Base-by-base conservation (phyloP, 78 protist species). In the Dictyostelium citrinum region DNA sequence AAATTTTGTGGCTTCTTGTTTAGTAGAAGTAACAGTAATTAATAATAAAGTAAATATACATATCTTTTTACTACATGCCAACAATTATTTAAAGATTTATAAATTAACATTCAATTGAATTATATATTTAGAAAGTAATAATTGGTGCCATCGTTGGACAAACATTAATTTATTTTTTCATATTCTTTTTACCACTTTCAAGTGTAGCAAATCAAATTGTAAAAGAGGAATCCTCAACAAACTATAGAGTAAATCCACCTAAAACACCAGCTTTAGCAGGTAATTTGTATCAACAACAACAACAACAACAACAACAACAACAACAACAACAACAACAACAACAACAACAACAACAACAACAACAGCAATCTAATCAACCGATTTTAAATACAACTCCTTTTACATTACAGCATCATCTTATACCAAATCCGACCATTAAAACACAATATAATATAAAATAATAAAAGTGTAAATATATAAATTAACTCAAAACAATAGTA, bases 21-120 rank as follows among this genome's bases (percentile, higher is more conserved):
- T 80, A 45, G 22, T 55, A 1, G 84, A 80, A 45, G 61, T 80
- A 14, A 35, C 84, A 17, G 33, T 39, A 17, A 80, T 80, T 55
- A 49, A 67, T n/a, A 39, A 80, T 80, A 49, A 80, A 20, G 84
- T 80, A 75, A 75, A 8, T 41, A 39, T n/a, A n/a, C n/a, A n/a
- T n/a, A n/a, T n/a, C n/a, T n/a, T n/a, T n/a, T n/a, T n/a, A n/a
- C n/a, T n/a, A n/a, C n/a, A n/a, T n/a, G n/a, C n/a, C n/a, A n/a
- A n/a, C n/a, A n/a, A n/a, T n/a, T n/a, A n/a, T n/a, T n/a, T n/a
- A n/a, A n/a, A n/a, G n/a, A n/a, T n/a, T n/a, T n/a, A n/a, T n/a
- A n/a, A n/a, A n/a, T n/a, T n/a, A 39, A 39, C 43, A 39, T 39
- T 1, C 43, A 1, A 39, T 39, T 39, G 43, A 39, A 39, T 39